Evolutionary conservation across 2,329 filamentous ascomycete species (phyloP).

Genomic region (Paraconiothyrium sp.): DNA sequence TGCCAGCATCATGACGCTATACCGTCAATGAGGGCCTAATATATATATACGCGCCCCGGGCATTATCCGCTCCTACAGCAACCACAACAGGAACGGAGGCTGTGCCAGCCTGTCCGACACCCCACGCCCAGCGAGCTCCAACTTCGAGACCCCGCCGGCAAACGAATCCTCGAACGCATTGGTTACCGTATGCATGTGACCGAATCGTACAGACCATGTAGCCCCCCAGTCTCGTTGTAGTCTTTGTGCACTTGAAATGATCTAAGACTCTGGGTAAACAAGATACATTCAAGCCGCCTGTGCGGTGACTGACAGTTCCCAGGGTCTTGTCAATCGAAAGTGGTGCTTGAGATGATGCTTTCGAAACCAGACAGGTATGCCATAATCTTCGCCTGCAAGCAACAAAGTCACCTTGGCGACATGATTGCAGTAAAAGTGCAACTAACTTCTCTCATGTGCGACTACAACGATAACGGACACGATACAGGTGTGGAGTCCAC

Average conservation of each 20-base stretch:
- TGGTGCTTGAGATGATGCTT: background rate
- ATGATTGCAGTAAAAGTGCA: background rate
- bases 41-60: background rate
- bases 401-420: background rate
- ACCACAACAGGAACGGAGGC: conserved; percentile 6
- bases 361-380: background rate
- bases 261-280: background rate
- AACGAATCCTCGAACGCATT: background rate
- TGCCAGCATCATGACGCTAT: conserved; percentile 12
- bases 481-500: too few relatives aligned
- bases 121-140: conserved; percentile 12
- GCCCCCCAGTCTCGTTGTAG: background rate
- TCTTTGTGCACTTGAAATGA: background rate
- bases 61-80: conserved; percentile 5
- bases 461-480: background rate
- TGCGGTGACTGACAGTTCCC: background rate
- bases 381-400: background rate
- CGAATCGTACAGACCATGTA: background rate
- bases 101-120: background rate
- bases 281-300: background rate
- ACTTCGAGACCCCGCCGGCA: background rate
- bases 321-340: background rate
- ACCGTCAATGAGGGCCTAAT: background rate
- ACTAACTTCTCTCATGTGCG: conserved; percentile 1
- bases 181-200: background rate